Conservation (phyloP, 2,329 filamentous ascomycete species). For the Botrytis deweyae region DNA sequence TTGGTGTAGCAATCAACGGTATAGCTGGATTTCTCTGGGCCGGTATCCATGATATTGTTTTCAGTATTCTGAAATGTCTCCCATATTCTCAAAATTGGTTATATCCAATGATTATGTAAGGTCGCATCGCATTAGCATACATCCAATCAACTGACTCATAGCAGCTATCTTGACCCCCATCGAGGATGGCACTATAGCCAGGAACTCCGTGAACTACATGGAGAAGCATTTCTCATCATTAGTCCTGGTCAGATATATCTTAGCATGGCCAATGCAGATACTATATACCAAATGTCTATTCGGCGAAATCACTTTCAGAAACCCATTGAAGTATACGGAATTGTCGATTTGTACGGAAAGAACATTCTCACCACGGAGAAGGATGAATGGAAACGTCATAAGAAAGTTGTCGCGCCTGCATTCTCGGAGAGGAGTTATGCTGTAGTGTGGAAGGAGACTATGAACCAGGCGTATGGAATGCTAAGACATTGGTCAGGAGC, state of each 20-base stretch:
- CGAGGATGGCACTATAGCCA: neutral
- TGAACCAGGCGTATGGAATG: constrained; percentile 63
- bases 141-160: neutral
- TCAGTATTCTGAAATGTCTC: neutral
- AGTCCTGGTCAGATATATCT: neutral
- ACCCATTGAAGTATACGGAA: constrained; percentile 56
- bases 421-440: constrained; percentile 77
- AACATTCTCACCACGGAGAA: constrained; percentile 73
- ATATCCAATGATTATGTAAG: constrained; percentile 3
- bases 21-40: neutral
- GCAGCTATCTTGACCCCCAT: neutral
- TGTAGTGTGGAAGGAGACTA: constrained; percentile 62
- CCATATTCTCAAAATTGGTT: constrained; percentile 3
- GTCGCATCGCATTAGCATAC: neutral
- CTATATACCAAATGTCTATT: constrained; percentile 61
- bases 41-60: neutral
- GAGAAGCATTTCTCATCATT: neutral
- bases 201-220: neutral
- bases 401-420: constrained; percentile 67
- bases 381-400: constrained; percentile 66
- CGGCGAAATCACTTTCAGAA: constrained; percentile 72
- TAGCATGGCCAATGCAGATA: neutral
- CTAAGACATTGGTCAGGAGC: constrained; percentile 48
- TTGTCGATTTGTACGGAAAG: constrained; percentile 65
- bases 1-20: neutral